Evolutionary conservation across 805 yeast genomes (phyloP).

Genomic region (Blastobotrys parvus): DNA sequence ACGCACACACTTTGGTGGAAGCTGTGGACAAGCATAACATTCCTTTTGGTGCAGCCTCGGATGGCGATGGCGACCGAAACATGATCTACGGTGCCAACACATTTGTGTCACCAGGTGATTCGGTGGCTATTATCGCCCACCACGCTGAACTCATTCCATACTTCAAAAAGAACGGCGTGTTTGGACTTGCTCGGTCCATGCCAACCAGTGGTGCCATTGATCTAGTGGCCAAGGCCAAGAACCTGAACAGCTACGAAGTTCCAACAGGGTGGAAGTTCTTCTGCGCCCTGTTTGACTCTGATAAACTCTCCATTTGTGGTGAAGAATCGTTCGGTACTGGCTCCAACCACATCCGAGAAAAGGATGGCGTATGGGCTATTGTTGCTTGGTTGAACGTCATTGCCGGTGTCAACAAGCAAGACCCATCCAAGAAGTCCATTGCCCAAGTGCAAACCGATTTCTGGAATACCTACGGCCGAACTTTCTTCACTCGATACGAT

Average conservation of each 20-base stretch:
- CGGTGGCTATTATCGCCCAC: conserved; percentile 95
- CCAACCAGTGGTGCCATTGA: conserved; percentile 95
- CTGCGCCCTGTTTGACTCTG: conserved; percentile 89
- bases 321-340: conserved; percentile 99
- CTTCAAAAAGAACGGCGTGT: conserved; percentile 73
- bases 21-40: conserved; percentile 75
- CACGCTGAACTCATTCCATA: conserved; percentile 90
- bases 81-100: conserved; percentile 96
- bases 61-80: conserved; percentile 98
- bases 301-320: conserved; percentile 92
- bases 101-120: conserved; percentile 96
- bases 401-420: conserved; percentile 63
- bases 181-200: conserved; percentile 95
- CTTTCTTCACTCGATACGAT: conserved; percentile 95
- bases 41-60: conserved; percentile 97
- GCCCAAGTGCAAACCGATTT: conserved; percentile 72
- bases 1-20: conserved; percentile 80
- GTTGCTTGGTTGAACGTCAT: conserved; percentile 94
- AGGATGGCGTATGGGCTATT: conserved; percentile 97
- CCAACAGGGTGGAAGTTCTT: conserved; percentile 99
- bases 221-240: conserved; percentile 73
- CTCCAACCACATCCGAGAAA: conserved; percentile 93
- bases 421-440: conserved; percentile 61
- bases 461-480: conserved; percentile 91
- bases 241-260: conserved; percentile 77